These are phyloP conservation scores for Penicillium sp. DNA, from an alignment of 2,329 filamentous ascomycete species.

Conservation along the genomic window DNA sequence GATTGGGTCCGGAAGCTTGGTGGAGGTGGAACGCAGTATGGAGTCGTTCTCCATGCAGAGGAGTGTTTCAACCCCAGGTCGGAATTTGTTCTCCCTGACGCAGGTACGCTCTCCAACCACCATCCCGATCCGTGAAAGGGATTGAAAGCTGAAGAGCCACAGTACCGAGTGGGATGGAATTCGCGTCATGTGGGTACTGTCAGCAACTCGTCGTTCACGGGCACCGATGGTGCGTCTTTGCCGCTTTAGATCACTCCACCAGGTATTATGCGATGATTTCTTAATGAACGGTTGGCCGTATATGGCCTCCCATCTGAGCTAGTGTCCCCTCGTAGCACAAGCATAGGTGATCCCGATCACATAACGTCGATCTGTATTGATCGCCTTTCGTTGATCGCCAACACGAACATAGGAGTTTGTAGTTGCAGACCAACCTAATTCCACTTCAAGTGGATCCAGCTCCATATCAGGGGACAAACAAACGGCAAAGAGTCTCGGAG, in stretches of 20 bases:
- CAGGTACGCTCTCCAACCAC: background rate
- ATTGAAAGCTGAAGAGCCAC: background rate
- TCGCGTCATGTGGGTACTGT: background rate
- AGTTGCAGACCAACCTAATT: background rate
- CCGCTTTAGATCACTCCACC: background rate
- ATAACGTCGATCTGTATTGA: background rate
- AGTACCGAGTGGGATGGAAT: background rate
- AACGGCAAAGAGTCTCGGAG: too few relatives aligned
- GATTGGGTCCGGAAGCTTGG: too few relatives aligned
- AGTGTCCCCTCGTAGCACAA: too few relatives aligned
- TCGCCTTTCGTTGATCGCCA: background rate
- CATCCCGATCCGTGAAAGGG: background rate
- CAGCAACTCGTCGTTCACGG: slow-evolving; percentile 1
- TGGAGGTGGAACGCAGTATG: too few relatives aligned
- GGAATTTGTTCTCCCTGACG: background rate
- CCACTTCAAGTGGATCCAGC: background rate
- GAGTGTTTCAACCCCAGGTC: background rate
- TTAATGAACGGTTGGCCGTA: slow-evolving; percentile 1
- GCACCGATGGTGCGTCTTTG: background rate
- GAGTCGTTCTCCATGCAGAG: background rate
- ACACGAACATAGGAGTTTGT: background rate
- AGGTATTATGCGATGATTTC: slow-evolving; percentile 4
- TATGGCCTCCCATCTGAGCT: background rate
- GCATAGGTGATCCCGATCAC: too few relatives aligned
- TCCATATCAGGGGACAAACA: background rate